Conservation (phyloP, 305 asterid genomes). For the Fraxinus ornus region DNA sequence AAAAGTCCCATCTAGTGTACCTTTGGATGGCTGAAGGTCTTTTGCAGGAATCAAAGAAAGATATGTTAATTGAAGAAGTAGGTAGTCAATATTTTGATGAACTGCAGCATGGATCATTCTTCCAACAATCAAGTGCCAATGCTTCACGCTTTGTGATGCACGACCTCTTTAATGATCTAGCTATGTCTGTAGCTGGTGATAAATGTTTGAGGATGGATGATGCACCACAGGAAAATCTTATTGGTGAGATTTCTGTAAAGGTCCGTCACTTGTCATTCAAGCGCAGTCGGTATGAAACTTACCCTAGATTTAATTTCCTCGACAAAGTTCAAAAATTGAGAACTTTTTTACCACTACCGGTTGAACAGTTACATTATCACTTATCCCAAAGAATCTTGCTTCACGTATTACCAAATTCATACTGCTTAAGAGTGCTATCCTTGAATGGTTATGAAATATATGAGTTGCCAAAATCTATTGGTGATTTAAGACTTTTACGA, state of each 20-base stretch:
- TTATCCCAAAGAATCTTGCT: neutral
- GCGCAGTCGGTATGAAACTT: neutral
- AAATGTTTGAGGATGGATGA: neutral
- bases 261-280: conserved; percentile 17
- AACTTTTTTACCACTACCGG: conserved; percentile 3
- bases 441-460: neutral
- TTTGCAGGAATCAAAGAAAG: too few species aligned
- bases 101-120: too few species aligned
- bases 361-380: too few species aligned
- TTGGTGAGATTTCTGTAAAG: neutral
- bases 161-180: too few species aligned
- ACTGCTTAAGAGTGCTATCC: conserved; percentile 15
- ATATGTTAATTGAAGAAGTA: too few species aligned
- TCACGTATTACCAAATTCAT: neutral
- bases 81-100: too few species aligned
- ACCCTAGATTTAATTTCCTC: neutral
- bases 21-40: too few species aligned
- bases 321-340: conserved; percentile 3
- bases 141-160: too few species aligned
- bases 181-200: too few species aligned
- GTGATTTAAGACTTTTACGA: neutral
- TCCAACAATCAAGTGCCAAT: too few species aligned
- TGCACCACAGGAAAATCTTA: neutral
- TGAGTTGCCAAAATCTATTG: conserved; percentile 3
- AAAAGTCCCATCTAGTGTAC: too few species aligned